Conservation (phyloP, 2,329 filamentous ascomycete genomes). For the Aureobasidium musti region DNA sequence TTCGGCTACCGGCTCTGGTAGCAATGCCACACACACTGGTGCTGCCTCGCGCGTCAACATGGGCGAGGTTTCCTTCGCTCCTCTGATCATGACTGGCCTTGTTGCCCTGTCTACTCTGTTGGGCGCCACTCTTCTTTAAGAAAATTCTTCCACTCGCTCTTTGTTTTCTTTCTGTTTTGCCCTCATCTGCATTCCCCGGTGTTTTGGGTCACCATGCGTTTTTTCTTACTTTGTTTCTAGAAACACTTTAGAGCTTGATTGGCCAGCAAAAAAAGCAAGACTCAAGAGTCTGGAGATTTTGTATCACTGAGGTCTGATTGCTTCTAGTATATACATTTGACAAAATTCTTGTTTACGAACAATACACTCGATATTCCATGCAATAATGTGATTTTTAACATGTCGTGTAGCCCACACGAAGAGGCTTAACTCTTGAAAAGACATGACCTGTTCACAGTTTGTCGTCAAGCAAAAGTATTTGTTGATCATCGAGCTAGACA, state of each 20-base stretch:
- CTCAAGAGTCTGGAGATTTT: slow-evolving; percentile 1
- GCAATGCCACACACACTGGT: slow-evolving; percentile 24
- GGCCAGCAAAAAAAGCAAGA: not conserved
- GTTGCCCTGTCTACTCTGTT: slow-evolving; percentile 57
- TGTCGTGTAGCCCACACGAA: too few relatives aligned
- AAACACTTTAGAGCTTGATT: not conserved
- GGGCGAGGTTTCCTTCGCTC: slow-evolving; percentile 53
- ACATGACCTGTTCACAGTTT: too few relatives aligned
- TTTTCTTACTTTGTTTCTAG: not conserved
- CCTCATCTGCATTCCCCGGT: slow-evolving; percentile 19
- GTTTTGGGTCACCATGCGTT: slow-evolving; percentile 18
- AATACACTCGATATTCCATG: not conserved
- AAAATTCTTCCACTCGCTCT: not conserved
- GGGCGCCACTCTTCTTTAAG: slow-evolving; percentile 52
- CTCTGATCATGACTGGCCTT: slow-evolving; percentile 54
- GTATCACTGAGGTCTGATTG: not conserved
- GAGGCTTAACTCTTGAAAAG: too few relatives aligned
- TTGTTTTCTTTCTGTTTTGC: not conserved
- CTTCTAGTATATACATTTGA: slow-evolving; percentile 3
- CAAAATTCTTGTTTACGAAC: not conserved
- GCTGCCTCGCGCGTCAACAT: slow-evolving; percentile 41
- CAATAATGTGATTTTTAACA: not conserved
- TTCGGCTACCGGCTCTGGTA: slow-evolving; percentile 36
- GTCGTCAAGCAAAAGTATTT: too few relatives aligned
- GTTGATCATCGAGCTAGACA: too few relatives aligned